Conservation (phyloP, 2,329 filamentous ascomycete species). For the Fusarium compactum region DNA sequence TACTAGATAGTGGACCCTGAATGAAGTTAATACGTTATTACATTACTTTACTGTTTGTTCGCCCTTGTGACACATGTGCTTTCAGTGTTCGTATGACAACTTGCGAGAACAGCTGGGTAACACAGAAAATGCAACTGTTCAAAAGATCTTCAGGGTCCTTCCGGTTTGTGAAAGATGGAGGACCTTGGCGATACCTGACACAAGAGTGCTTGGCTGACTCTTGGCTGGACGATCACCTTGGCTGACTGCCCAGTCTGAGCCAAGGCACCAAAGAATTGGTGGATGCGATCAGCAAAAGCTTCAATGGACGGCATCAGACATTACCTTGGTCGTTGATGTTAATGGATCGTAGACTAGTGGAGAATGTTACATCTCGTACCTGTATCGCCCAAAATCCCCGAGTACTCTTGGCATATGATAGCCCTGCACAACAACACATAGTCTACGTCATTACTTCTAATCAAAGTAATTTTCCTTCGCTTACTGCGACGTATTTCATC, state of each 20-base stretch:
- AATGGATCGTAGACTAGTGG: background rate
- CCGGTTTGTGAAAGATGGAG: background rate
- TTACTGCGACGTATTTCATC: background rate
- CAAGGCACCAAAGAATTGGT: background rate
- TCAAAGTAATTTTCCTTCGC: background rate
- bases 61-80: background rate
- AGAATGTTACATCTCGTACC: too few relatives aligned
- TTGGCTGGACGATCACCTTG: background rate
- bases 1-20: background rate
- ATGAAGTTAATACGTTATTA: background rate
- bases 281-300: background rate
- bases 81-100: rapidly evolving
- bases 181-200: background rate
- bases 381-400: background rate
- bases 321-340: background rate
- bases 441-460: background rate
- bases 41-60: background rate
- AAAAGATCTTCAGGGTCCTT: background rate
- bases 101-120: too few relatives aligned
- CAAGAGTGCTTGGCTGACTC: background rate
- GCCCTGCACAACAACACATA: rapidly evolving
- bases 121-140: too few relatives aligned
- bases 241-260: background rate
- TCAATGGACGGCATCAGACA: background rate
- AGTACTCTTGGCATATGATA: background rate